A percentile compares a stretch with the other conserved stretches of the same genome.
Evolutionary conservation across 176 grass and related monocot genomes (phyloP).

Genomic region (Tuctoria greenei): DNA sequence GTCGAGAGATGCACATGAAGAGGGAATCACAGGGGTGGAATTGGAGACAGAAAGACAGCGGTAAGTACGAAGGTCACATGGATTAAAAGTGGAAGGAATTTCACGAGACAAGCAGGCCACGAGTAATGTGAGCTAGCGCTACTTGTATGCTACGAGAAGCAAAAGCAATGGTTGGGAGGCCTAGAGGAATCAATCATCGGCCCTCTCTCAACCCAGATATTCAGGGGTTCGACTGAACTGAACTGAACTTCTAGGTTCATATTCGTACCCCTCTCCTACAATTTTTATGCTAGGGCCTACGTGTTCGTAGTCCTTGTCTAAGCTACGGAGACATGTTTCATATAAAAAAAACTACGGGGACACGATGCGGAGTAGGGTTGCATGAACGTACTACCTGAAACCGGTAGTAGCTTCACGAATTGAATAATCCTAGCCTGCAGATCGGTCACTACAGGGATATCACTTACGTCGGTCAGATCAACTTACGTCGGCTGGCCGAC

Average conservation of each 20-base stretch:
- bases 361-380: not conserved
- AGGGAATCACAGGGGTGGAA: not conserved
- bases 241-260: not conserved
- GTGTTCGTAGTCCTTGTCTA: not conserved
- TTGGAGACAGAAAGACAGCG: conserved; percentile 11
- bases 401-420: not conserved
- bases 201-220: not conserved
- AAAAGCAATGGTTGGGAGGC: not conserved
- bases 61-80: conserved; percentile 19
- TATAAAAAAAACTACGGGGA: not conserved
- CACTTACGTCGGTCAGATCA: too few species aligned
- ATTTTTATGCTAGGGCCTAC: conserved; percentile 13
- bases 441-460: too few species aligned
- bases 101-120: conserved; percentile 31
- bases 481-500: too few species aligned
- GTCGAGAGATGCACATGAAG: not conserved
- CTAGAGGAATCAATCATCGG: conserved; percentile 18
- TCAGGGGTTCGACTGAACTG: not conserved
- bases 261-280: not conserved
- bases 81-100: conserved; percentile 33
- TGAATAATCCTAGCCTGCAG: not conserved
- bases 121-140: not conserved
- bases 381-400: not conserved
- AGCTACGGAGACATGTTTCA: not conserved
- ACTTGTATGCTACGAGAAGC: not conserved